phyloP scores from a whole-genome alignment of 805 yeast genomes.

The Wickerhamia fluorescens region DNA sequence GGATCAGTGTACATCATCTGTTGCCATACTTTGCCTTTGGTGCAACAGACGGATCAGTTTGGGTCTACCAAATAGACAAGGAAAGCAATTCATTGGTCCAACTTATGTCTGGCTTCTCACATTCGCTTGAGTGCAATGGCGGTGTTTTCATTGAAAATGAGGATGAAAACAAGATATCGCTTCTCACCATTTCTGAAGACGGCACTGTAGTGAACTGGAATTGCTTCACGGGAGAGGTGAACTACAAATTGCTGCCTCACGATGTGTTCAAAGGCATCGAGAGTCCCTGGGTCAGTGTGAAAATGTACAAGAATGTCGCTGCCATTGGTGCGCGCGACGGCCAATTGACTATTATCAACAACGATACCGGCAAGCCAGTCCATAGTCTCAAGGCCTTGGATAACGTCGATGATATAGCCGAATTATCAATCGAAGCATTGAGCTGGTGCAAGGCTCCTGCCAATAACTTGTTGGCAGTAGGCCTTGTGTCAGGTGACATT shows the following conservation, averaged over 20 bases:
- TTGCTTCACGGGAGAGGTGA: slow-evolving; percentile 65
- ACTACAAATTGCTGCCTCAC: slow-evolving; percentile 56
- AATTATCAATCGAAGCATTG: slow-evolving; percentile 50
- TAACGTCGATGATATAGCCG: slow-evolving; percentile 38
- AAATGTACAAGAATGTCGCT: slow-evolving; percentile 44
- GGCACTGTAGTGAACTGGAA: slow-evolving; percentile 87
- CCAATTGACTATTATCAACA: slow-evolving; percentile 68
- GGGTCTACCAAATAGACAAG: slow-evolving; percentile 77
- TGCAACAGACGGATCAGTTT: slow-evolving; percentile 85
- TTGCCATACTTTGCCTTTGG: slow-evolving; percentile 86
- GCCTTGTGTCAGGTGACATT: slow-evolving; percentile 85
- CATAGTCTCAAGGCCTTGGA: slow-evolving; percentile 62
- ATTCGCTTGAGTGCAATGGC: slow-evolving; percentile 70
- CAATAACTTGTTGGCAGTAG: slow-evolving; percentile 64
- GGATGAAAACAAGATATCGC: slow-evolving; percentile 50
- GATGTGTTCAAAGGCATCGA: slow-evolving; percentile 63
- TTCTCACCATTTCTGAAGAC: slow-evolving; percentile 79
- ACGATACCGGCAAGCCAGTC: slow-evolving; percentile 65
- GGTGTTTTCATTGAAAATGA: slow-evolving; percentile 60
- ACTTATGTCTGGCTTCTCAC: slow-evolving; percentile 74
- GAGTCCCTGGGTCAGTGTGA: slow-evolving; percentile 85
- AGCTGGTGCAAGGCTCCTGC: slow-evolving; percentile 63
- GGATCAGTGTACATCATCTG: slow-evolving; percentile 76
- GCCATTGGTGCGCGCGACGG: slow-evolving; percentile 92
- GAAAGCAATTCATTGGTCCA: slow-evolving; percentile 44